Percentiles rank a stretch among this genome's conserved stretches.
These are phyloP conservation scores for Priceomyces melissophilus DNA, from an alignment of 805 yeast species.

Conservation along the genomic window DNA sequence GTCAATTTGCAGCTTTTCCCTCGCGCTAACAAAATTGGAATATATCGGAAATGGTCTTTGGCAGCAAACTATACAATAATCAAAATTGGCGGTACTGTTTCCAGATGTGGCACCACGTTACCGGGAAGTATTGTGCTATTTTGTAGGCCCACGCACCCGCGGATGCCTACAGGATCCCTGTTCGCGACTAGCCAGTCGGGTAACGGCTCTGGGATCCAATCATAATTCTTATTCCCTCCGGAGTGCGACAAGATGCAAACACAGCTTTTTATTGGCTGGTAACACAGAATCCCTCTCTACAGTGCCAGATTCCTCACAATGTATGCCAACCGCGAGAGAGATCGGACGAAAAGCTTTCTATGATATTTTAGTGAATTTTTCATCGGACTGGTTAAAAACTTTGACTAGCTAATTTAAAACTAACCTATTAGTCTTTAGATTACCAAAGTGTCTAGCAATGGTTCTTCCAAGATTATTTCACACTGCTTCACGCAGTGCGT, in stretches of 20 bases:
- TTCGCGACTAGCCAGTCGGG: slow-evolving; percentile 4
- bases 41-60: too few species aligned
- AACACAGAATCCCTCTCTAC: slow-evolving; percentile 3
- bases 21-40: too few species aligned
- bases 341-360: slow-evolving; percentile 6
- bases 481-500: slow-evolving; percentile 74
- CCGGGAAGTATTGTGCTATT: background rate
- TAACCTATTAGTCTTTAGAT: slow-evolving; percentile 14
- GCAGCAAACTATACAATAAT: too few species aligned
- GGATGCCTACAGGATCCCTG: background rate
- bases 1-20: too few species aligned
- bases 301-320: slow-evolving; percentile 3
- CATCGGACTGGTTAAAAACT: slow-evolving; percentile 5
- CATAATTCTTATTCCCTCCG: slow-evolving; percentile 19
- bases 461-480: slow-evolving; percentile 55
- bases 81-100: too few species aligned
- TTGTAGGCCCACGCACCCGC: background rate
- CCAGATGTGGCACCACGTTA: too few species aligned
- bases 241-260: slow-evolving; percentile 10
- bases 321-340: slow-evolving; percentile 5
- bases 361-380: slow-evolving; percentile 4
- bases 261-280: slow-evolving; percentile 21
- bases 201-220: slow-evolving; percentile 19
- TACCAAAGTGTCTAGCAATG: slow-evolving; percentile 38
- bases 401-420: slow-evolving; percentile 6